Evolutionary conservation across 2,329 filamentous ascomycete species (phyloP).

Genomic region (Neofusicoccum umdonicola): DNA sequence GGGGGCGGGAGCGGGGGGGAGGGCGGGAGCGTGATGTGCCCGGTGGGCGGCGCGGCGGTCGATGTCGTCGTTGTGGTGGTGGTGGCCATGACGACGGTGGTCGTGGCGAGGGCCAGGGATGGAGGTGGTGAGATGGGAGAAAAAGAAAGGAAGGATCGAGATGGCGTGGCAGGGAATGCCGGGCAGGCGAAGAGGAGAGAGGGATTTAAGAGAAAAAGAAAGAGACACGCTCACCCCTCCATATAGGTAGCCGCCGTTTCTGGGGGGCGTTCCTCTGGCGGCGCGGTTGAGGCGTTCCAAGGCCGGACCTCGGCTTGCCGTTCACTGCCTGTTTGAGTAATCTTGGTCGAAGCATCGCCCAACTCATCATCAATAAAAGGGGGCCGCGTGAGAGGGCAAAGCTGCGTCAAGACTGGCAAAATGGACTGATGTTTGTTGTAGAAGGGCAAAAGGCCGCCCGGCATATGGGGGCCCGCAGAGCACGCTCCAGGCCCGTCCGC

Average conservation of each 20-base stretch:
- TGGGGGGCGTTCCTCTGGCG: neutral
- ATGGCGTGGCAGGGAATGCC: no score
- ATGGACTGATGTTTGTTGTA: neutral
- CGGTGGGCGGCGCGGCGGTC: neutral
- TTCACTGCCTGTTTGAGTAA: neutral
- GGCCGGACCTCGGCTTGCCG: neutral
- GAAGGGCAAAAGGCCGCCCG: neutral
- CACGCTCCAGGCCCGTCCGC: neutral
- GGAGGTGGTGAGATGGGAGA: neutral
- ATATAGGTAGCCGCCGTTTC: neutral
- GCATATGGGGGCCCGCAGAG: neutral
- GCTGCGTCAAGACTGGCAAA: neutral
- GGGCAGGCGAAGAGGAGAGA: neutral
- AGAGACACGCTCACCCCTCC: no score
- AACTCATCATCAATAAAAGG: no score
- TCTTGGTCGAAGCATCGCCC: neutral
- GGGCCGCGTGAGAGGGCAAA: no score
- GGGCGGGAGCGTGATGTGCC: neutral
- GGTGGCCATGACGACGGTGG: neutral
- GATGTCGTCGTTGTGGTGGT: neutral
- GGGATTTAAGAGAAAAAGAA: neutral
- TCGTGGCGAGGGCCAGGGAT: neutral
- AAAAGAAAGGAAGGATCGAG: neutral
- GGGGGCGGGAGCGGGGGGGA: slow-evolving; percentile 23
- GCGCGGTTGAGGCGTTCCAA: neutral